Evolutionary conservation across 73 alveolate species (phyloP).

Genomic region (Blepharisma stoltei): DNA sequence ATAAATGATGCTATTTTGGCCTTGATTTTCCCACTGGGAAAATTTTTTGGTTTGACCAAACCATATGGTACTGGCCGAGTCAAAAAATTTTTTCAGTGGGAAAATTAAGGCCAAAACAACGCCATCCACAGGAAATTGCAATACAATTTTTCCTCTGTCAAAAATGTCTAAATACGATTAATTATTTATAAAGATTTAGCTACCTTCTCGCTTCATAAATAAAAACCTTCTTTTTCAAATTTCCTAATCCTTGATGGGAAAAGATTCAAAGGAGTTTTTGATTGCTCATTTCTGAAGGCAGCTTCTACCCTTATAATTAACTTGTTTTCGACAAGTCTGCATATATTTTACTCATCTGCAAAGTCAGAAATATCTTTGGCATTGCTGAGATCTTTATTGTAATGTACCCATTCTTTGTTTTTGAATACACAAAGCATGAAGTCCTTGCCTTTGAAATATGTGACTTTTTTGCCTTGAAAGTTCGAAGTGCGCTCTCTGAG

Average conservation of each 20-base stretch:
- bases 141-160: no score
- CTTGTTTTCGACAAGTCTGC: conserved; percentile 14
- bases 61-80: no score
- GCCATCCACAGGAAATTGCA: no score
- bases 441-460: conserved; percentile 26
- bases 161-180: no score
- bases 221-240: conserved; percentile 14
- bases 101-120: no score
- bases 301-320: conserved; percentile 11
- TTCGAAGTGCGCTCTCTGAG: conserved; percentile 6
- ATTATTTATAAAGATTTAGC: no score
- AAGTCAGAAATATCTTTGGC: neutral
- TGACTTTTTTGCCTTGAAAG: conserved; percentile 19
- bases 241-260: neutral
- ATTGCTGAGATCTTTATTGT: neutral
- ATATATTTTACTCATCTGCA: conserved; percentile 15
- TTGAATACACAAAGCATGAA: neutral
- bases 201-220: neutral
- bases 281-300: conserved; percentile 1
- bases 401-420: neutral
- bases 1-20: no score
- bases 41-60: no score
- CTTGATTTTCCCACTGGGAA: no score
- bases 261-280: conserved; percentile 2
- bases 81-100: no score